A percentile compares a stretch with the other conserved stretches of the same genome.
phyloP scores from a whole-genome alignment of 2,329 filamentous ascomycete species.

The Pezicula carpinea region DNA sequence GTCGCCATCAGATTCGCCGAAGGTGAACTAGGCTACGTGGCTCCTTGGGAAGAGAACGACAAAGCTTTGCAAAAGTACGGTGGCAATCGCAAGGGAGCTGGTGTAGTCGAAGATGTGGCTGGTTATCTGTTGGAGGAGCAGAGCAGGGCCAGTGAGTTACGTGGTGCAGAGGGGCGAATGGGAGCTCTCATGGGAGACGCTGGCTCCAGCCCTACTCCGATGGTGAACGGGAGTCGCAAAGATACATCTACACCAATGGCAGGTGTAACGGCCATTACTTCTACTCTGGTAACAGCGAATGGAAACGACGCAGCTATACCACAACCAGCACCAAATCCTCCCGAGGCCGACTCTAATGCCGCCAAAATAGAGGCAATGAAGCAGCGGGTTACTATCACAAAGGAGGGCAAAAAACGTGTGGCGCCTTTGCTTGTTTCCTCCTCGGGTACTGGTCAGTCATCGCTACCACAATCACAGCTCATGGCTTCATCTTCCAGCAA shows the following conservation, averaged over 20 bases:
- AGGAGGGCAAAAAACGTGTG: constrained; percentile 95
- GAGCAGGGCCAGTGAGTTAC: constrained; percentile 86
- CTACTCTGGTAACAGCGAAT: constrained; percentile 5
- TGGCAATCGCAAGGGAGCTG: constrained; percentile 78
- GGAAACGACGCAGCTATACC: constrained; percentile 20
- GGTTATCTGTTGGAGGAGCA: constrained; percentile 82
- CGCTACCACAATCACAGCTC: constrained; percentile 81
- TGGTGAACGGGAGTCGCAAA: constrained; percentile 25
- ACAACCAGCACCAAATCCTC: constrained; percentile 33
- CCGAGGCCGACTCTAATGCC: constrained; percentile 44
- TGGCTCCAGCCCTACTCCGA: constrained; percentile 30
- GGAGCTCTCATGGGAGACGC: constrained; percentile 95
- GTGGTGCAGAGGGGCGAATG: constrained; percentile 91
- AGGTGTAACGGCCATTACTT: constrained; percentile 12
- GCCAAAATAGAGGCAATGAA: constrained; percentile 69
- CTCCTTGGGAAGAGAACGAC: constrained; percentile 82
- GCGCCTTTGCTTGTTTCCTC: constrained; percentile 88
- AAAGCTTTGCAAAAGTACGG: constrained; percentile 91
- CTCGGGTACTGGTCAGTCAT: constrained; percentile 80
- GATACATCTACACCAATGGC: constrained; percentile 19
- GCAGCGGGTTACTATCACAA: constrained; percentile 88
- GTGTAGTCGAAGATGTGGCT: constrained; percentile 89
- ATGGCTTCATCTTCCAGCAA: constrained; percentile 70
- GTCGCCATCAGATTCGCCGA: constrained; percentile 76
- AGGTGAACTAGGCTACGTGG: constrained; percentile 86